Evolutionary conservation across 805 yeast species (phyloP).

Genomic region (Crinitomyces ghanaensis): DNA sequence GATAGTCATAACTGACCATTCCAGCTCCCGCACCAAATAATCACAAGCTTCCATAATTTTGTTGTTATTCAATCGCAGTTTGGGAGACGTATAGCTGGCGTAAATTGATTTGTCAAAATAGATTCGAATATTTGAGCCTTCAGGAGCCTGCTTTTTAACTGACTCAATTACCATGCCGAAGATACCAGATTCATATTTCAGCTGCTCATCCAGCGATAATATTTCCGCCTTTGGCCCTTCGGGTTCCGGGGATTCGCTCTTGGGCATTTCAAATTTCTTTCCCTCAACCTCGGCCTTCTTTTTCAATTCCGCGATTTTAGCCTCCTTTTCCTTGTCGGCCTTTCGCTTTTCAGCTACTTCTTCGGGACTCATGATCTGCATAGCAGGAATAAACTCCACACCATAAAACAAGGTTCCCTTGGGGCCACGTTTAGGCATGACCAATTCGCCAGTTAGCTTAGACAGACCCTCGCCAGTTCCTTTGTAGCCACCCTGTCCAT

Average conservation of each 20-base stretch:
- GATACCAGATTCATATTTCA: slow-evolving; percentile 59
- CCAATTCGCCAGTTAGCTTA: slow-evolving; percentile 48
- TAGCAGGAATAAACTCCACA: slow-evolving; percentile 71
- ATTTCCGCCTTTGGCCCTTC: slow-evolving; percentile 29
- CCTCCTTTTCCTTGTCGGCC: slow-evolving; percentile 21
- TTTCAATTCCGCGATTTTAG: slow-evolving; percentile 9
- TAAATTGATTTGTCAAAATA: slow-evolving; percentile 68
- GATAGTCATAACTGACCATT: slow-evolving; percentile 55
- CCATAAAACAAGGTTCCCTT: slow-evolving; percentile 70
- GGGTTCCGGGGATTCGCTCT: slow-evolving; percentile 21
- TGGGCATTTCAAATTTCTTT: slow-evolving; percentile 18
- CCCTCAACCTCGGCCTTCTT: slow-evolving; percentile 18
- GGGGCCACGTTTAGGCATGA: slow-evolving; percentile 63
- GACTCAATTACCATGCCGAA: slow-evolving; percentile 55
- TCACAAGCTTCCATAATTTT: slow-evolving; percentile 52
- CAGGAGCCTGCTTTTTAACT: slow-evolving; percentile 33
- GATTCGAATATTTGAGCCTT: slow-evolving; percentile 54
- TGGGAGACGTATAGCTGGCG: slow-evolving; percentile 47
- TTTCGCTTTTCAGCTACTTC: slow-evolving; percentile 46
- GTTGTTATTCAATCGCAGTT: slow-evolving; percentile 28
- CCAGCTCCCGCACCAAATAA: slow-evolving; percentile 63
- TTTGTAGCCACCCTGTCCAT: slow-evolving; percentile 44
- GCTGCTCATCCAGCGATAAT: slow-evolving; percentile 34
- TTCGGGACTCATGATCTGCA: slow-evolving; percentile 67
- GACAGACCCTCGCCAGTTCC: slow-evolving; percentile 7